Evolutionary conservation across 2,329 filamentous ascomycete species (phyloP).

Genomic region (Arthrobotrys entomopaga): DNA sequence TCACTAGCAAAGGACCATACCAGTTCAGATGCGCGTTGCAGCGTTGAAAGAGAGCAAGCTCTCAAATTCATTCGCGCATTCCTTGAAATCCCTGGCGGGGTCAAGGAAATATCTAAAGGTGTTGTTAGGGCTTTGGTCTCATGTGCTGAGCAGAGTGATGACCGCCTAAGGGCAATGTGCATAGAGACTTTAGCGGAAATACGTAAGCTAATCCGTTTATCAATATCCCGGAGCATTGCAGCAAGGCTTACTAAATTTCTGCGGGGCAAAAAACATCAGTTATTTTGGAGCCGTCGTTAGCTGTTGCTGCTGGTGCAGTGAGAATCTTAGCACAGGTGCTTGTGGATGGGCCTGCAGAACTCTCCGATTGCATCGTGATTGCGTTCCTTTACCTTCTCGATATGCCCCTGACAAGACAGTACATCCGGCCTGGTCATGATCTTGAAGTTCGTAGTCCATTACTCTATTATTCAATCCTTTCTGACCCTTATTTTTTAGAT

Average conservation of each 20-base stretch:
- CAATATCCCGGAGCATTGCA: not conserved
- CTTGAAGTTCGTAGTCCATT: conserved; percentile 71
- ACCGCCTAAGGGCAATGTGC: conserved; percentile 87
- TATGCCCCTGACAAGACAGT: conserved; percentile 80
- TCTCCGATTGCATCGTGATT: conserved; percentile 85
- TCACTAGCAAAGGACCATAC: conserved; percentile 54
- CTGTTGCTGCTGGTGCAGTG: conserved; percentile 85
- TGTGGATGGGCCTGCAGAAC: conserved; percentile 88
- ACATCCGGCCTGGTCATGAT: conserved; percentile 86
- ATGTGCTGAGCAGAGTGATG: conserved; percentile 85
- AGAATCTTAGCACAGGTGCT: conserved; percentile 89
- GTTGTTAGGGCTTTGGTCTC: conserved; percentile 90
- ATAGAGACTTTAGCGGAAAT: conserved; percentile 93
- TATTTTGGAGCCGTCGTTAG: conserved; percentile 81
- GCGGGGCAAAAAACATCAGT: conserved; percentile 62
- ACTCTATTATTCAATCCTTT: no score
- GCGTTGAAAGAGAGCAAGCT: conserved; percentile 94
- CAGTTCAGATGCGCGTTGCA: conserved; percentile 74
- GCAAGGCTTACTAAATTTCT: not conserved
- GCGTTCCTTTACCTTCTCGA: conserved; percentile 93
- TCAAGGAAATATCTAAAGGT: conserved; percentile 84
- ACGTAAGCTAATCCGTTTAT: conserved; percentile 57
- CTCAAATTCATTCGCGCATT: conserved; percentile 96
- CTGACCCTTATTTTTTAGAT: conserved; percentile 48
- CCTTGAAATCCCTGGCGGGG: conserved; percentile 91